phyloP scores from a whole-genome alignment of 2,329 filamentous ascomycete species.

The Ceratocystis cacaofunesta region DNA sequence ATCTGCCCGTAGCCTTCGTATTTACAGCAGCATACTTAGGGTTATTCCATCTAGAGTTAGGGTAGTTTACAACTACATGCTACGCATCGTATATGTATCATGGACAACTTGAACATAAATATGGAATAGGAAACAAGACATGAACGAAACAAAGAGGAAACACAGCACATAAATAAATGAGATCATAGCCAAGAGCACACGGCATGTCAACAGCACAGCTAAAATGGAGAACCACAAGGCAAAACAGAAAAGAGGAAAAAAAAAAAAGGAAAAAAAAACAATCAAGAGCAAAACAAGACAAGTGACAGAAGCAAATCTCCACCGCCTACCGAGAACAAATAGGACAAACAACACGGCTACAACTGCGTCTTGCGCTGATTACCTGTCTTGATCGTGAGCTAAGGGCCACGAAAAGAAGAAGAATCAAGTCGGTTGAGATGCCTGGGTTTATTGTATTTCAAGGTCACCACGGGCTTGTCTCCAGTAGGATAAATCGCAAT shows the following conservation, averaged over 20 bases:
- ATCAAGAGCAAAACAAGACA: not conserved
- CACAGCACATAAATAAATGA: not conserved
- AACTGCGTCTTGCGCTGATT: not conserved
- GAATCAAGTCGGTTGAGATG: not conserved
- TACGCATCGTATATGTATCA: too few relatives aligned
- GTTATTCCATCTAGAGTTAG: not conserved
- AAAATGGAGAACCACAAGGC: not conserved
- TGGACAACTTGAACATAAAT: not conserved
- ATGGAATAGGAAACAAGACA: not conserved
- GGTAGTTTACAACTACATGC: too few relatives aligned
- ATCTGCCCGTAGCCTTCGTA: not conserved
- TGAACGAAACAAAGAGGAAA: not conserved
- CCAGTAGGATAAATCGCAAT: not conserved
- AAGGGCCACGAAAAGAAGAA: constrained; percentile 5
- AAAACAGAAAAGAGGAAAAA: not conserved
- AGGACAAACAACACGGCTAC: not conserved
- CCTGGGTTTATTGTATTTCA: not conserved
- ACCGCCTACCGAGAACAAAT: not conserved
- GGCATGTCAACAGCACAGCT: not conserved
- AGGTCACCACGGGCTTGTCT: not conserved
- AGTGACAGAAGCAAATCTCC: not conserved
- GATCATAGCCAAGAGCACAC: not conserved
- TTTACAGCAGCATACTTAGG: not conserved
- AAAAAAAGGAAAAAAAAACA: not conserved
- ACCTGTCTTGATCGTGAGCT: not conserved